Percentiles rank a stretch among this genome's conserved stretches.
These are phyloP conservation scores for Hymenoscyphus fraxineus DNA, from an alignment of 2,329 filamentous ascomycete genomes.

Conservation along the genomic window DNA sequence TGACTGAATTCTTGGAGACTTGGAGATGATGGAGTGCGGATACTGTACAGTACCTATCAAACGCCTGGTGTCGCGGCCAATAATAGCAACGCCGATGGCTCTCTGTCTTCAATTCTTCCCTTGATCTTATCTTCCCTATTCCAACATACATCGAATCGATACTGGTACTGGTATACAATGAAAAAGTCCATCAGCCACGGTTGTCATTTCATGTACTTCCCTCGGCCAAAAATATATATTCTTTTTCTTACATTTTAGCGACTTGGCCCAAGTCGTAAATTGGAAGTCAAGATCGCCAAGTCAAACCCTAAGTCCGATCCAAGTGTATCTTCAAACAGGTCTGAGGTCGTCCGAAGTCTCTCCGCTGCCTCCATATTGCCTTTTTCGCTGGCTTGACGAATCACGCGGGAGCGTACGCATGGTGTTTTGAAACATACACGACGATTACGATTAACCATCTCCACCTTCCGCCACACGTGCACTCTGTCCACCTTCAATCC, in stretches of 20 bases:
- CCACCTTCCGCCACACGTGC: background rate
- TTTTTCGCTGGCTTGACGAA: background rate
- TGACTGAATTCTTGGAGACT: background rate
- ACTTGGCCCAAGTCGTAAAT: no score
- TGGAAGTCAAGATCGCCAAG: no score
- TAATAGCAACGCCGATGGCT: background rate
- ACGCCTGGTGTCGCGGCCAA: background rate
- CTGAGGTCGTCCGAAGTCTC: constrained; percentile 1
- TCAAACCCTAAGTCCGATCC: background rate
- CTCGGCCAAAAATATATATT: no score
- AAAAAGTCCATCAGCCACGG: no score
- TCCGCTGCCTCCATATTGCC: background rate
- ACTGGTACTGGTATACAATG: no score
- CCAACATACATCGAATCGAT: no score
- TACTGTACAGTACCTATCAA: background rate
- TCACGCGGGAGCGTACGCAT: background rate
- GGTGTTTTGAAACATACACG: background rate
- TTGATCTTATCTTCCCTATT: background rate
- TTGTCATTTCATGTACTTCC: no score
- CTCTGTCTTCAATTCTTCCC: background rate
- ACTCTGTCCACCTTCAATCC: background rate
- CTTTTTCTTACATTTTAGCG: no score
- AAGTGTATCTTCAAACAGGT: constrained; percentile 1
- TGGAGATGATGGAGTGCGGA: no score
- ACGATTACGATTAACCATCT: background rate